Evolutionary conservation across 805 yeast species (phyloP).

Genomic region (Metschnikowia arizonensis): DNA sequence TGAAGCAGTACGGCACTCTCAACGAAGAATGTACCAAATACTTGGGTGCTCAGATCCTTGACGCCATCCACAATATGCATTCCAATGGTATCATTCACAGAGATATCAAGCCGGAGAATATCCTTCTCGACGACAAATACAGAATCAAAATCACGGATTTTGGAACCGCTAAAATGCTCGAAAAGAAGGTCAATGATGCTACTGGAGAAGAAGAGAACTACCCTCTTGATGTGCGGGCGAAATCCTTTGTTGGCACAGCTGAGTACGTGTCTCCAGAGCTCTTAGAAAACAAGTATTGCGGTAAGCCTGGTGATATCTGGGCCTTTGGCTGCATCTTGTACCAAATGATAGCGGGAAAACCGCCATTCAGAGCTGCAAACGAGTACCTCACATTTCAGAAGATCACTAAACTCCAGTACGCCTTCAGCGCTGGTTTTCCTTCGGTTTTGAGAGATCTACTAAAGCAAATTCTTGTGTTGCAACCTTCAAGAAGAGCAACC

Average conservation of each 20-base stretch:
- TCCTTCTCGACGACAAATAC: conserved; percentile 56
- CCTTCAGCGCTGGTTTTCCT: conserved; percentile 61
- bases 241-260: conserved; percentile 83
- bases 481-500: conserved; percentile 63
- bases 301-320: conserved; percentile 59
- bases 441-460: conserved; percentile 61
- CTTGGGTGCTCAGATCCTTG: conserved; percentile 69
- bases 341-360: conserved; percentile 63
- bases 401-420: conserved; percentile 73
- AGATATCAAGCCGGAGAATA: conserved; percentile 82
- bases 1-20: conserved; percentile 66
- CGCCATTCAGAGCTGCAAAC: conserved; percentile 80
- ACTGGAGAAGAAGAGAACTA: conserved; percentile 42
- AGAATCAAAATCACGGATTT: conserved; percentile 74
- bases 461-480: conserved; percentile 58
- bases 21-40: conserved; percentile 66
- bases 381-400: conserved; percentile 81
- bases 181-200: conserved; percentile 39
- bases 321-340: conserved; percentile 58
- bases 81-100: conserved; percentile 73
- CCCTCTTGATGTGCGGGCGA: conserved; percentile 66
- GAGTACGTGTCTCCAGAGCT: conserved; percentile 82
- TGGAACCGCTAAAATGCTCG: conserved; percentile 76
- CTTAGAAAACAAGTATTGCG: conserved; percentile 64
- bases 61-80: conserved; percentile 70